Evolutionary conservation across 805 yeast genomes (phyloP).

Genomic region (Lipomyces yamanashiensis): DNA sequence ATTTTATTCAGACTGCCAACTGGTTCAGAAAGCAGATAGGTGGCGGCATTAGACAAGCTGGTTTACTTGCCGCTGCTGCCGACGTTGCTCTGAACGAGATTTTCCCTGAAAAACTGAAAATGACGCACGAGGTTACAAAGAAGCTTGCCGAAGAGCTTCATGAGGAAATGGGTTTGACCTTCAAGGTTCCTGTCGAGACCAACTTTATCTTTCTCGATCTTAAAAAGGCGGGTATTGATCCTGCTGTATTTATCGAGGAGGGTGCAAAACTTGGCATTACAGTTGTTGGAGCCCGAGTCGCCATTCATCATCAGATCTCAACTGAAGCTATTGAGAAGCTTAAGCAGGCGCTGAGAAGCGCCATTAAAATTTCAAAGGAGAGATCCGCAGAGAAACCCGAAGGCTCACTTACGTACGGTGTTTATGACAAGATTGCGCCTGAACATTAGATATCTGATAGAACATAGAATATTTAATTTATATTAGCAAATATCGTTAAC

Average conservation of each 20-base stretch:
- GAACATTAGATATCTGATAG: neutral
- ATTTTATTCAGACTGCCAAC: conserved; percentile 68
- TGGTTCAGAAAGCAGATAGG: conserved; percentile 92
- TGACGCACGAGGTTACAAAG: conserved; percentile 58
- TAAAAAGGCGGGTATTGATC: conserved; percentile 58
- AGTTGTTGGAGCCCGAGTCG: conserved; percentile 73
- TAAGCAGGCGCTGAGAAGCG: conserved; percentile 51
- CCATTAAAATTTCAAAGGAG: conserved; percentile 25
- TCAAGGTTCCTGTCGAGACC: conserved; percentile 80
- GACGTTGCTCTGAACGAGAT: conserved; percentile 74
- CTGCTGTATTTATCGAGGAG: conserved; percentile 56
- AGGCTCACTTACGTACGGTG: conserved; percentile 14
- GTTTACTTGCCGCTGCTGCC: conserved; percentile 82
- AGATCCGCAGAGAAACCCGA: conserved; percentile 1
- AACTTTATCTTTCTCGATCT: conserved; percentile 78
- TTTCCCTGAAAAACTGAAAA: conserved; percentile 56
- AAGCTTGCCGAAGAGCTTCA: conserved; percentile 50
- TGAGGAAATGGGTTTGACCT: conserved; percentile 54
- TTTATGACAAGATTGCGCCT: conserved; percentile 23
- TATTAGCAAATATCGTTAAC: neutral
- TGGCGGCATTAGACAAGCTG: conserved; percentile 91
- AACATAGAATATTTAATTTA: neutral
- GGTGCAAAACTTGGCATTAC: conserved; percentile 66
- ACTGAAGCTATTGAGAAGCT: conserved; percentile 60
- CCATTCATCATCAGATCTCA: conserved; percentile 75